These are phyloP conservation scores for Exserohilum rostratum DNA, from an alignment of 2,329 filamentous ascomycete species.

Conservation along the genomic window DNA sequence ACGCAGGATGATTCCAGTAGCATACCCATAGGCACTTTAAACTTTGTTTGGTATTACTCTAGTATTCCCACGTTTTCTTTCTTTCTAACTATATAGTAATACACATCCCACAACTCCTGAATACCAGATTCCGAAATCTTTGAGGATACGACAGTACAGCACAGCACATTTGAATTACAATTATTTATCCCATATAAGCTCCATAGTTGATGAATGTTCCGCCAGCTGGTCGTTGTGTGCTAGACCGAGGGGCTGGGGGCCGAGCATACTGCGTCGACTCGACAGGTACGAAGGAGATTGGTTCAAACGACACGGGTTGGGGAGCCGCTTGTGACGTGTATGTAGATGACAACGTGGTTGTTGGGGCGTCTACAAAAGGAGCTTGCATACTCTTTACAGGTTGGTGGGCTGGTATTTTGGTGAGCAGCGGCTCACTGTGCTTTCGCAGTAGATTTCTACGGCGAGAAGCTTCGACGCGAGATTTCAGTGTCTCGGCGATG, in stretches of 20 bases:
- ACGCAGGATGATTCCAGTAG: too few species aligned
- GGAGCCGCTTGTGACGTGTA: neutral
- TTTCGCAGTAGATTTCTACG: slow-evolving; percentile 5
- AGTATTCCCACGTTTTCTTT: too few species aligned
- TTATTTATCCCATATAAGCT: slow-evolving; percentile 9
- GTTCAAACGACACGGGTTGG: slow-evolving; percentile 4
- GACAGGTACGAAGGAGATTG: neutral
- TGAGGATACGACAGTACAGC: neutral
- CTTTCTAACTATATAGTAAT: too few species aligned
- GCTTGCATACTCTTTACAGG: neutral
- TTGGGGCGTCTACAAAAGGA: neutral
- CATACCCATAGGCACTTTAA: too few species aligned
- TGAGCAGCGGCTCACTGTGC: slow-evolving; percentile 3
- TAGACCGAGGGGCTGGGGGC: neutral
- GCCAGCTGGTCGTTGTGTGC: slow-evolving; percentile 1
- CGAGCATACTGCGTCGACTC: neutral
- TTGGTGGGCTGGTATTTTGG: neutral
- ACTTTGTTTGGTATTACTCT: too few species aligned
- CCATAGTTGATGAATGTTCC: slow-evolving; percentile 12
- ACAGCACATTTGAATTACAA: neutral
- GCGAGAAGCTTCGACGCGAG: neutral
- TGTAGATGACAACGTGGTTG: neutral
- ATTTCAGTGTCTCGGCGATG: slow-evolving; percentile 2
- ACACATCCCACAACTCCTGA: neutral
- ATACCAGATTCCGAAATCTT: neutral